phyloP scores from a whole-genome alignment of 257 asterid species.

The Solanum okadae region DNA sequence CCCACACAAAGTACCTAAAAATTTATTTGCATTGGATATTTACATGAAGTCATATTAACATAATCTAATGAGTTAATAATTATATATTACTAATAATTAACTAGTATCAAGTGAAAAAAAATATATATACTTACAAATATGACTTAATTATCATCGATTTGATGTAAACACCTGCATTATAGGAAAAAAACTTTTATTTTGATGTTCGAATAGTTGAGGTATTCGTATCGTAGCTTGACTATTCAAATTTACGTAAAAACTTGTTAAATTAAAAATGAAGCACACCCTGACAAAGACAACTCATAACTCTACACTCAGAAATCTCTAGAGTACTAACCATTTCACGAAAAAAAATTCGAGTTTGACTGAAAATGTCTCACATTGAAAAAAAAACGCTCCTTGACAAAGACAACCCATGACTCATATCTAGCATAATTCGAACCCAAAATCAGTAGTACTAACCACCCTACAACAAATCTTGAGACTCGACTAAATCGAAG shows the following conservation, averaged over 20 bases:
- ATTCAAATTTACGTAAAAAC: not conserved
- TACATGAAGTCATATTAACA: not conserved
- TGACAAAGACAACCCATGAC: not conserved
- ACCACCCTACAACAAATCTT: no score
- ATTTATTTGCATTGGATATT: not conserved
- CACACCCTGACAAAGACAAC: not conserved
- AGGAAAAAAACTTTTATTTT: not conserved
- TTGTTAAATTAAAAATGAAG: not conserved
- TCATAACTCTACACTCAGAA: not conserved
- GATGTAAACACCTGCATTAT: not conserved
- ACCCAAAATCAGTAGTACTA: not conserved
- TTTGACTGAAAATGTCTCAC: accelerated
- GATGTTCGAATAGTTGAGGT: not conserved
- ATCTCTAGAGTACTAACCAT: not conserved
- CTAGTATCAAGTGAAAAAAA: not conserved
- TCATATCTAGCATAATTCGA: not conserved
- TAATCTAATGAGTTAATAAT: not conserved
- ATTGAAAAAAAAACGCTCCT: not conserved
- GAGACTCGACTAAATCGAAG: no score
- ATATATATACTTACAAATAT: not conserved
- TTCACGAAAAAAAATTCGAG: not conserved
- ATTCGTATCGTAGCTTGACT: not conserved
- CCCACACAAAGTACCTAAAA: not conserved
- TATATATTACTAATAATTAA: not conserved
- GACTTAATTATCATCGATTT: not conserved